A percentile compares a stretch with the other conserved stretches of the same genome.
Conservation (phyloP, 2,329 filamentous ascomycete genomes). For the Ilyonectria mors-panacis region DNA sequence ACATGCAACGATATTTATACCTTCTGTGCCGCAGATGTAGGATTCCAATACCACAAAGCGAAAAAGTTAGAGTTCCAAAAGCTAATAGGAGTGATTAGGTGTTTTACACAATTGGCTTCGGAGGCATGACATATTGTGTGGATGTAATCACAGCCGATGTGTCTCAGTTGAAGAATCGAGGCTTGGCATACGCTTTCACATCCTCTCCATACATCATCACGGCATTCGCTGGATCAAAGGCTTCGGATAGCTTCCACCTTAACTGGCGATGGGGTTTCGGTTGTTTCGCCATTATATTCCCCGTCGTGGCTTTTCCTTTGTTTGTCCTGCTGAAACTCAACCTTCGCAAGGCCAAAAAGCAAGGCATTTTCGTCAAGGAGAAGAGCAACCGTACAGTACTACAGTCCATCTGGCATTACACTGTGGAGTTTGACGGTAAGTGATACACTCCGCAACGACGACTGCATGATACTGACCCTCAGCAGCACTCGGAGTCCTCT, state of each 20-base stretch:
- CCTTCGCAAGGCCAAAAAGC: slow-evolving; percentile 66
- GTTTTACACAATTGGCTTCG: slow-evolving; percentile 72
- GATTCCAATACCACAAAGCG: background rate
- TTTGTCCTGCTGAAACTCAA: slow-evolving; percentile 68
- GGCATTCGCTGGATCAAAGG: slow-evolving; percentile 49
- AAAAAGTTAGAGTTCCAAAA: slow-evolving; percentile 36
- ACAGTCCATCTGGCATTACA: slow-evolving; percentile 56
- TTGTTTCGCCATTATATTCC: slow-evolving; percentile 74
- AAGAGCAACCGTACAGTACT: slow-evolving; percentile 58
- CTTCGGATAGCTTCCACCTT: slow-evolving; percentile 25
- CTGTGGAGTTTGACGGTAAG: slow-evolving; percentile 29
- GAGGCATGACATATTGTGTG: slow-evolving; percentile 71
- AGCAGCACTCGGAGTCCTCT: slow-evolving; percentile 62
- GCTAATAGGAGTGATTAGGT: slow-evolving; percentile 53
- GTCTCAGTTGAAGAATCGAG: slow-evolving; percentile 55
- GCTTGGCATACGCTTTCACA: slow-evolving; percentile 55
- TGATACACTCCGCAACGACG: slow-evolving; percentile 29
- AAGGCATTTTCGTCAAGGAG: slow-evolving; percentile 58
- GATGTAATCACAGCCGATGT: slow-evolving; percentile 77
- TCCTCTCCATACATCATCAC: slow-evolving; percentile 61
- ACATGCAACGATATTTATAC: slow-evolving; percentile 58
- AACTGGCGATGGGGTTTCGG: slow-evolving; percentile 61
- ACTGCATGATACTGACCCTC: slow-evolving; percentile 54
- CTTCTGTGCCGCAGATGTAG: slow-evolving; percentile 67
- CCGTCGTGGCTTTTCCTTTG: slow-evolving; percentile 71